Evolutionary conservation across 1,284 basidiomycete species (phyloP).

Genomic region (Inonotus hispidus): DNA sequence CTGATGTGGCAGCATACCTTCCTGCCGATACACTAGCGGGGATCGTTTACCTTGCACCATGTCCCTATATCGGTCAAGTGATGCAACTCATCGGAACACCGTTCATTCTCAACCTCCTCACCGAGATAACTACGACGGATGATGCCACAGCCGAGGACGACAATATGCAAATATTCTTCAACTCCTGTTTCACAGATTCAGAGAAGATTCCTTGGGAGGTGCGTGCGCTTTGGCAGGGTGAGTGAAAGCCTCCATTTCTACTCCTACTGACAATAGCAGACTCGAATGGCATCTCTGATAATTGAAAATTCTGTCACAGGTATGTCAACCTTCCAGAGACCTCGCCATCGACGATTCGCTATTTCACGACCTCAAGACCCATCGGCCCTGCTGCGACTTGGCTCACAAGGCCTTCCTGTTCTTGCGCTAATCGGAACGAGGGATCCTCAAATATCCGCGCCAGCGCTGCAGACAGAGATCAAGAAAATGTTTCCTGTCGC

Average conservation of each 20-base stretch:
- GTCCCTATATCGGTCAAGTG: slow-evolving; percentile 30
- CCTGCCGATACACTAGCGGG: slow-evolving; percentile 32
- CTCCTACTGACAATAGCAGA: slow-evolving; percentile 15
- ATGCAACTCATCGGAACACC: slow-evolving; percentile 23
- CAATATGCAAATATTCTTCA: slow-evolving; percentile 26
- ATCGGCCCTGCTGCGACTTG: slow-evolving; percentile 27
- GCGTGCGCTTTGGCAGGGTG: slow-evolving; percentile 32
- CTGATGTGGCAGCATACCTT: slow-evolving; percentile 34
- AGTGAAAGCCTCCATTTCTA: slow-evolving; percentile 9
- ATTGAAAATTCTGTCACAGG: not conserved
- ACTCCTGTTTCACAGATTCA: slow-evolving; percentile 27
- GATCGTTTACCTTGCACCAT: slow-evolving; percentile 31
- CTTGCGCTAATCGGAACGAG: slow-evolving; percentile 32
- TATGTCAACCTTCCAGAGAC: slow-evolving; percentile 28
- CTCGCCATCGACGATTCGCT: slow-evolving; percentile 26
- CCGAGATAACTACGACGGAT: slow-evolving; percentile 27
- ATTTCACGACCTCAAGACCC: slow-evolving; percentile 30
- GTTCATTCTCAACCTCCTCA: slow-evolving; percentile 21
- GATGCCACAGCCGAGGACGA: slow-evolving; percentile 23
- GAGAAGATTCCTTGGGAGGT: slow-evolving; percentile 26
- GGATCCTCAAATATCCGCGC: slow-evolving; percentile 28
- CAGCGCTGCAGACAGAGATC: slow-evolving; percentile 25
- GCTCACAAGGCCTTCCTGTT: slow-evolving; percentile 28
- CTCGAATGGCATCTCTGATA: not conserved
- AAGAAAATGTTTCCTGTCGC: not conserved